These are phyloP conservation scores for Ceratocystiopsis brevicomis DNA, from an alignment of 2,329 filamentous ascomycete genomes.

Conservation along the genomic window DNA sequence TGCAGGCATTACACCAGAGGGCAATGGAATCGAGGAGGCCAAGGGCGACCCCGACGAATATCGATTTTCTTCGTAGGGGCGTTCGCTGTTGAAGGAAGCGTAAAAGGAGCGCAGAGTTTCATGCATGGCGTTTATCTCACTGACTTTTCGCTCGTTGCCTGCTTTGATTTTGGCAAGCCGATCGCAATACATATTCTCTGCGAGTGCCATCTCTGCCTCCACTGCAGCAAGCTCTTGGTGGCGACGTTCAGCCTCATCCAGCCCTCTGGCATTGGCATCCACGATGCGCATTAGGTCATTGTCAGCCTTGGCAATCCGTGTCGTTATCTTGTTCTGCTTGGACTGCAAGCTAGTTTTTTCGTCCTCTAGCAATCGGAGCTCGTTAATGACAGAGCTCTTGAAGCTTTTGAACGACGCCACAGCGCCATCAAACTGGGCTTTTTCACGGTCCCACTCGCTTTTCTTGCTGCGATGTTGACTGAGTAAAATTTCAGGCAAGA, in stretches of 20 bases:
- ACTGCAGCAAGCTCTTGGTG: conserved; percentile 30
- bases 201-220: conserved; percentile 25
- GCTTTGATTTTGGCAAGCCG: conserved; percentile 20
- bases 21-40: neutral
- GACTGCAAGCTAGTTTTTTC: conserved; percentile 45
- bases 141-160: conserved; percentile 21
- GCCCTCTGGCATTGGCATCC: conserved; percentile 46
- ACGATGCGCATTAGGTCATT: conserved; percentile 52
- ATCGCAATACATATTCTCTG: conserved; percentile 25
- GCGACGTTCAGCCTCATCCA: conserved; percentile 43
- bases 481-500: conserved; percentile 42
- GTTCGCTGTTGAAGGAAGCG: conserved; percentile 23
- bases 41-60: conserved; percentile 1
- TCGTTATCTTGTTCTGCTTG: conserved; percentile 54
- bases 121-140: conserved; percentile 18
- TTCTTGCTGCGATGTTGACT: conserved; percentile 37
- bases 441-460: conserved; percentile 33
- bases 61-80: conserved; percentile 18
- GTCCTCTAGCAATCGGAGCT: conserved; percentile 41
- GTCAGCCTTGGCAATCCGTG: conserved; percentile 52
- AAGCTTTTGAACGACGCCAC: conserved; percentile 34
- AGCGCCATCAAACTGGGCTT: conserved; percentile 39
- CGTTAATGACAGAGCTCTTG: conserved; percentile 42
- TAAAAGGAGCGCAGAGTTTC: conserved; percentile 21
- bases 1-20: too few species aligned